phyloP scores from a whole-genome alignment of 129 eudicot genomes.

The Lactuca sativa region DNA sequence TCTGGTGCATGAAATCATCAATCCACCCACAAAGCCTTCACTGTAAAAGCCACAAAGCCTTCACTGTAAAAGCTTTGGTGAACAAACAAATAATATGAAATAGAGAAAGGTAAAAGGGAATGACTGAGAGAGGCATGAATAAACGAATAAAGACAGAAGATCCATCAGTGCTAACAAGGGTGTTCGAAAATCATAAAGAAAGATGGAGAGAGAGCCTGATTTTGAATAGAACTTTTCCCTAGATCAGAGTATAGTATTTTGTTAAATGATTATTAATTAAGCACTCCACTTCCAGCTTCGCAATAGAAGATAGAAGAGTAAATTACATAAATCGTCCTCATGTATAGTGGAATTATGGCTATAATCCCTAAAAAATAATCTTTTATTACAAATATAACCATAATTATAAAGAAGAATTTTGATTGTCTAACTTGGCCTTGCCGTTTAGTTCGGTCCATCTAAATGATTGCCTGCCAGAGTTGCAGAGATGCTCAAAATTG shows the following conservation, averaged over 20 bases:
- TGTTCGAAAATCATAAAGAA: conserved; percentile 27
- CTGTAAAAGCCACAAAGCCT: conserved; percentile 12
- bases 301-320: not conserved
- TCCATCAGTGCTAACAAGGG: conserved; percentile 12
- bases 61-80: conserved; percentile 3
- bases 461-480: conserved; percentile 10
- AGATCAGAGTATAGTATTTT: conserved; percentile 18
- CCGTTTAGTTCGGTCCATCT: too few species aligned
- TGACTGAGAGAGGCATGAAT: conserved; percentile 31
- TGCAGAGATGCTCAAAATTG: conserved; percentile 2
- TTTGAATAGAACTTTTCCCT: not conserved
- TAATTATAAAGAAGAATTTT: too few species aligned
- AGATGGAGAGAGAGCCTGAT: conserved; percentile 2
- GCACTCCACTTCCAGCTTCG: conserved; percentile 29
- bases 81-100: conserved; percentile 13
- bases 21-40: conserved; percentile 18
- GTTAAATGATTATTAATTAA: not conserved
- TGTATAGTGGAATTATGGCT: not conserved
- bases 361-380: not conserved
- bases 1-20: conserved; percentile 9
- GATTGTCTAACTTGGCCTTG: too few species aligned
- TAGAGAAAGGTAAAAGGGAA: not conserved
- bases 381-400: not conserved
- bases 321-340: too few species aligned
- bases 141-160: conserved; percentile 20